Conservation (phyloP, 2,329 filamentous ascomycete species). For the Periconia sp. region DNA sequence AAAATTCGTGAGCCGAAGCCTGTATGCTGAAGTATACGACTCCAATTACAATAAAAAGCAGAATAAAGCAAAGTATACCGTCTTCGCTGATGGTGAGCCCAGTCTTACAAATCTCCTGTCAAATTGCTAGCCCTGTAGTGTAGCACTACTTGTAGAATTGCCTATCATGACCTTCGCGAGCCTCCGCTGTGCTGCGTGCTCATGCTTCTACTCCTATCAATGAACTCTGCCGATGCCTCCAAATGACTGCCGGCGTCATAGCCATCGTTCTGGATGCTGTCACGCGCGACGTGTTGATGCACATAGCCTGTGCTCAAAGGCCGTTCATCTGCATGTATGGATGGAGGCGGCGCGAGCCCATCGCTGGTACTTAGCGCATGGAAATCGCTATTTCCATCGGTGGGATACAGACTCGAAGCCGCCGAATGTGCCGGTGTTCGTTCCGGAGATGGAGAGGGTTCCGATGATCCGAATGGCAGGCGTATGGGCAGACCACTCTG, state of each 20-base stretch:
- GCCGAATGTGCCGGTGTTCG: constrained; percentile 40
- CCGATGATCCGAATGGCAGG: constrained; percentile 44
- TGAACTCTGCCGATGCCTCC: constrained; percentile 44
- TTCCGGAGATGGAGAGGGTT: constrained; percentile 45
- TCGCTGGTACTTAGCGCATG: constrained; percentile 9
- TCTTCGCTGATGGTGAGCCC: no score
- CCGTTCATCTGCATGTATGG: constrained; percentile 26
- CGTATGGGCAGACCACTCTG: constrained; percentile 32
- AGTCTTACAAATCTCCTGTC: no score
- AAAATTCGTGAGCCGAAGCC: constrained; percentile 29
- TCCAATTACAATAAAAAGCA: constrained; percentile 14
- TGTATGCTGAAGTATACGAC: constrained; percentile 10
- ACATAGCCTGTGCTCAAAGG: constrained; percentile 47
- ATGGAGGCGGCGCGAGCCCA: constrained; percentile 20
- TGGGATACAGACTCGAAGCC: constrained; percentile 41
- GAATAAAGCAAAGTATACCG: no score
- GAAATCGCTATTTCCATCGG: constrained; percentile 25
- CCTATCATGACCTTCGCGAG: constrained; percentile 21
- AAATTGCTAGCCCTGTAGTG: no score
- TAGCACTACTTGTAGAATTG: no score
- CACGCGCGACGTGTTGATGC: constrained; percentile 45
- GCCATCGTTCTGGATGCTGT: constrained; percentile 43
- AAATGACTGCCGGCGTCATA: constrained; percentile 39
- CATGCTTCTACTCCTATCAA: constrained; percentile 41
- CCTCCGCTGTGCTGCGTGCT: constrained; percentile 37